Evolutionary conservation across 1,284 basidiomycete genomes (phyloP).

Genomic region (Fomitopsis schrenkii): DNA sequence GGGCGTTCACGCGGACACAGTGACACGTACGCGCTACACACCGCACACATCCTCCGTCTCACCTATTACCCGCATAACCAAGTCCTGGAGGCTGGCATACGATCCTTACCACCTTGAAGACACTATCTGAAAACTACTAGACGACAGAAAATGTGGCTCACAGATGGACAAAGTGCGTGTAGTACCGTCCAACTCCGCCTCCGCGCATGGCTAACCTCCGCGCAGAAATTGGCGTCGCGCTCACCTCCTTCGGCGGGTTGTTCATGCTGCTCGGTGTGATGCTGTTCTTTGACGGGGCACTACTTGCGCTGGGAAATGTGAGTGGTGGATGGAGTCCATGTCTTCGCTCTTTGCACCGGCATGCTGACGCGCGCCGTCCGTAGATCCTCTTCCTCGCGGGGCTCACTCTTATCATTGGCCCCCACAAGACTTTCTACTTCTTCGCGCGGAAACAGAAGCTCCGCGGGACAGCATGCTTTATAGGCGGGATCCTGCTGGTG

Average conservation of each 20-base stretch:
- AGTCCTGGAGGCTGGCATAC: background rate
- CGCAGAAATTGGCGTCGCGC: conserved; percentile 91
- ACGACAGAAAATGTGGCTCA: conserved; percentile 18
- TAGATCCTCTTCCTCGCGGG: conserved; percentile 92
- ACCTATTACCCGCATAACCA: background rate
- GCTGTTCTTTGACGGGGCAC: conserved; percentile 96
- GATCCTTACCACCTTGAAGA: background rate
- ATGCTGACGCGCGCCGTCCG: background rate
- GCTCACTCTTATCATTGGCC: conserved; percentile 91
- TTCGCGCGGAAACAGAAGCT: conserved; percentile 96
- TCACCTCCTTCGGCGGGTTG: conserved; percentile 94
- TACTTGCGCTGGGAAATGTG: conserved; percentile 95
- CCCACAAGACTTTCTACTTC: conserved; percentile 96
- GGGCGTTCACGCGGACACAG: background rate
- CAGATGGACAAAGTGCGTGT: conserved; percentile 21
- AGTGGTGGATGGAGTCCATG: conserved; percentile 18
- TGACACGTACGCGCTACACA: background rate
- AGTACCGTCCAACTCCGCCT: background rate
- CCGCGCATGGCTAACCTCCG: background rate
- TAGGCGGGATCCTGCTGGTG: conserved; percentile 85
- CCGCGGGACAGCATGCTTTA: conserved; percentile 89
- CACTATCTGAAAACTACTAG: background rate
- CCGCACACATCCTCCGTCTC: background rate
- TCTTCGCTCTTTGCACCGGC: background rate
- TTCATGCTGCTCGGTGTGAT: conserved; percentile 97